These are phyloP conservation scores for Tylopilus sp. DNA, from an alignment of 1,284 basidiomycete species.

Conservation along the genomic window DNA sequence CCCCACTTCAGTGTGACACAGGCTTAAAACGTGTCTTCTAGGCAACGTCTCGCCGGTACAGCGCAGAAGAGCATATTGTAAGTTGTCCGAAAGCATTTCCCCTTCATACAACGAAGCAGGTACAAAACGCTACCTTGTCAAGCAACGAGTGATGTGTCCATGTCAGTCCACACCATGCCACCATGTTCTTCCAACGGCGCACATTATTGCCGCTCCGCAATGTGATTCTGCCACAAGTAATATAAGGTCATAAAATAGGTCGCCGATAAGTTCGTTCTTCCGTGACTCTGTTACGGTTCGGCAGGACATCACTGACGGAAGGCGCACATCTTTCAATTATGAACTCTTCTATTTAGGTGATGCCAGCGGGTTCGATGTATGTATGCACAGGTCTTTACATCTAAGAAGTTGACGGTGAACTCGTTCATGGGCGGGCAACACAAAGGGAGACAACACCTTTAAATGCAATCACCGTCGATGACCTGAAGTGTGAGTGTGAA, in stretches of 20 bases:
- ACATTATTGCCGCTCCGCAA: slow-evolving; percentile 6
- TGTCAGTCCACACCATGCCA: slow-evolving; percentile 4
- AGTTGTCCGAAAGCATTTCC: background rate
- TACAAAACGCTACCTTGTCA: too few relatives aligned
- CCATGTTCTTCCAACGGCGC: background rate
- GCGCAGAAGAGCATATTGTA: too few relatives aligned
- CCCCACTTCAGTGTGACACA: too few relatives aligned
- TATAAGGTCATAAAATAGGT: too few relatives aligned
- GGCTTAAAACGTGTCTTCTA: too few relatives aligned
- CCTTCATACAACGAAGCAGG: too few relatives aligned
- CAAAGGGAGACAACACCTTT: background rate
- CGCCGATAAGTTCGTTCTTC: too few relatives aligned
- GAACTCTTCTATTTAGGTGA: slow-evolving; percentile 14
- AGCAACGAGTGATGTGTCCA: too few relatives aligned
- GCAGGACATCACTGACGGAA: slow-evolving; percentile 1
- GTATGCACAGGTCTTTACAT: too few relatives aligned
- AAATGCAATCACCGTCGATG: slow-evolving; percentile 5
- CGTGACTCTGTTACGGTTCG: slow-evolving; percentile 28
- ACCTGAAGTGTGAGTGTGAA: slow-evolving; percentile 13
- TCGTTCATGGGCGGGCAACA: slow-evolving; percentile 5
- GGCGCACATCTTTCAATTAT: slow-evolving; percentile 10
- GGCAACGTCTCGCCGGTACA: too few relatives aligned
- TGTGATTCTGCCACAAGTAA: slow-evolving; percentile 30
- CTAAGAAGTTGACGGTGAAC: slow-evolving; percentile 17
- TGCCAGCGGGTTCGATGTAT: too few relatives aligned